Percentiles rank a stretch among this genome's conserved stretches.
Conservation (phyloP, 1,284 basidiomycete genomes). For the Phlebopus sp. region DNA sequence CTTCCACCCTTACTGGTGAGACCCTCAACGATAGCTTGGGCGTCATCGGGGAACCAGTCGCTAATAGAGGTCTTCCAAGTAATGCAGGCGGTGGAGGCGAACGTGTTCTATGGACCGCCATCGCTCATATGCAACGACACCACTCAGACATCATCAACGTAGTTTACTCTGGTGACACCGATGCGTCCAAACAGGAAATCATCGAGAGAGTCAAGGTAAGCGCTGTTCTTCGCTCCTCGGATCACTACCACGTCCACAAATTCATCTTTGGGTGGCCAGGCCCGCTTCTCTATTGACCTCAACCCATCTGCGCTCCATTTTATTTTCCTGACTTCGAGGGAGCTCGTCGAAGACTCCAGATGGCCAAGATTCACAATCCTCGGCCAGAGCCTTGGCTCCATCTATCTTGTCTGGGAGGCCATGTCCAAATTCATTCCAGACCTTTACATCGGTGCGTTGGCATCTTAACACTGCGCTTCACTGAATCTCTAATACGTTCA, state of each 20-base stretch:
- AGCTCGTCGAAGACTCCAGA: conserved; percentile 76
- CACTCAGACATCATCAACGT: conserved; percentile 72
- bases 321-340: conserved; percentile 70
- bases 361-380: conserved; percentile 91
- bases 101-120: conserved; percentile 92
- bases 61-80: conserved; percentile 45
- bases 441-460: conserved; percentile 77
- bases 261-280: conserved; percentile 39
- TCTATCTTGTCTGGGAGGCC: conserved; percentile 82
- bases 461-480: neutral
- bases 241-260: neutral
- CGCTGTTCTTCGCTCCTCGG: conserved; percentile 1
- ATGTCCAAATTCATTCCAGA: conserved; percentile 77
- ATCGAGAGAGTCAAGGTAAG: conserved; percentile 79
- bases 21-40: neutral
- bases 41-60: conserved; percentile 35
- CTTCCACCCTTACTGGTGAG: conserved; percentile 95
- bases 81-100: conserved; percentile 98
- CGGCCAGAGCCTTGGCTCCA: conserved; percentile 88
- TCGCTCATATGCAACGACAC: conserved; percentile 75
- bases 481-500: conserved; percentile 1
- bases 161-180: conserved; percentile 88
- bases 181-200: conserved; percentile 80
- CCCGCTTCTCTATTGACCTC: conserved; percentile 81
- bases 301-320: conserved; percentile 68